phyloP scores from a whole-genome alignment of 208 protist genomes.

The Crithidia fasciculata region DNA sequence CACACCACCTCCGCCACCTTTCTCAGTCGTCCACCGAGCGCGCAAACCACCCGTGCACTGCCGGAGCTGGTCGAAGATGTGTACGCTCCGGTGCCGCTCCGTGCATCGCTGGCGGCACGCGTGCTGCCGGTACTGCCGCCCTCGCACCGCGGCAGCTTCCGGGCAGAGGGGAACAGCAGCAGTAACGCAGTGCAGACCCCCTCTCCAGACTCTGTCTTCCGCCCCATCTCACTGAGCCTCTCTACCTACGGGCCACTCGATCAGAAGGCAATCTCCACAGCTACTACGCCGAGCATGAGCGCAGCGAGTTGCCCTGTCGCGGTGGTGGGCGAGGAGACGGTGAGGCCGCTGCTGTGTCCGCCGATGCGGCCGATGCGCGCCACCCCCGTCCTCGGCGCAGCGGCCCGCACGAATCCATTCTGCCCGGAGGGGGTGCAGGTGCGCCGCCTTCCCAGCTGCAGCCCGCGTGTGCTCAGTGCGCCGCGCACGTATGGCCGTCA shows the following conservation, averaged over 20 bases:
- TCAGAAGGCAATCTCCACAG: background rate
- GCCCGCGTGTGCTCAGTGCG: background rate
- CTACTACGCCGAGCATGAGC: too few relatives aligned
- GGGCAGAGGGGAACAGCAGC: background rate
- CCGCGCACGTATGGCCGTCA: background rate
- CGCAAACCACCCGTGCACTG: constrained; percentile 1
- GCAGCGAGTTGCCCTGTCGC: too few relatives aligned
- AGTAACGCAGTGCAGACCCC: background rate
- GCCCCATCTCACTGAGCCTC: background rate
- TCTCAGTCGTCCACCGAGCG: constrained; percentile 12
- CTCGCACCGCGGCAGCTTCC: background rate
- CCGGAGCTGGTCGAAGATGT: constrained; percentile 12
- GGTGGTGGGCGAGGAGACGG: constrained; percentile 5
- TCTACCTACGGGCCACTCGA: background rate
- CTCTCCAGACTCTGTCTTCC: constrained; percentile 6
- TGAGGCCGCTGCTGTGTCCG: constrained; percentile 11
- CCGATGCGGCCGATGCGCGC: constrained; percentile 1
- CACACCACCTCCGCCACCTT: constrained; percentile 1
- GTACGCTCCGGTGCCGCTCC: constrained; percentile 12
- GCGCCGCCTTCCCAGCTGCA: constrained; percentile 23
- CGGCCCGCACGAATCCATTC: constrained; percentile 21
- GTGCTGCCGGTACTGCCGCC: constrained; percentile 10
- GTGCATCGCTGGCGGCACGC: background rate
- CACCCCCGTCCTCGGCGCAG: background rate
- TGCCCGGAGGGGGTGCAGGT: constrained; percentile 23